Conservation (phyloP, 2,329 filamentous ascomycete genomes). For the Apiospora saccharicola region DNA sequence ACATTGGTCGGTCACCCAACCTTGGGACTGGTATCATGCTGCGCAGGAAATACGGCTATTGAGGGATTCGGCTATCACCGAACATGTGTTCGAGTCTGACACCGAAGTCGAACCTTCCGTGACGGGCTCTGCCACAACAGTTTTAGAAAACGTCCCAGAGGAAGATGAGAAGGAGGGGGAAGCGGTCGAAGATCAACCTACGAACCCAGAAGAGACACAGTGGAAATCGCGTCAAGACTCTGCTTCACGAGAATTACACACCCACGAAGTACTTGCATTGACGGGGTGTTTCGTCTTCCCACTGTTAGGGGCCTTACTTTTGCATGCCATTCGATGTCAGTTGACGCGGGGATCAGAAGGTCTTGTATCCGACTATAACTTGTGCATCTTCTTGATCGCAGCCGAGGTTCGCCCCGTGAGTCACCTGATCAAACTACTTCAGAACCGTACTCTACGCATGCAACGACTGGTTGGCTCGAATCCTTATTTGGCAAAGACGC, state of each 20-base stretch:
- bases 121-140: conserved; percentile 31
- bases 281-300: conserved; percentile 82
- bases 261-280: conserved; percentile 79
- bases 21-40: conserved; percentile 84
- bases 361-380: conserved; percentile 89
- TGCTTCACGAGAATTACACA: conserved; percentile 70
- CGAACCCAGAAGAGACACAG: conserved; percentile 27
- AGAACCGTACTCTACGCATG: conserved; percentile 79
- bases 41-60: conserved; percentile 67
- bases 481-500: conserved; percentile 49
- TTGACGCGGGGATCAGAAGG: conserved; percentile 85
- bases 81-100: conserved; percentile 54
- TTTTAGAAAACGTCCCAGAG: conserved; percentile 55
- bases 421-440: conserved; percentile 82
- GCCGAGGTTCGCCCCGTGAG: conserved; percentile 85
- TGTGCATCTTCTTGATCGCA: conserved; percentile 87
- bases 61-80: conserved; percentile 53
- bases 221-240: conserved; percentile 41
- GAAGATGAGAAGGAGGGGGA: conserved; percentile 43
- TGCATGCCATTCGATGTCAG: conserved; percentile 82
- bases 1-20: conserved; percentile 89
- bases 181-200: conserved; percentile 28
- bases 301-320: conserved; percentile 78
- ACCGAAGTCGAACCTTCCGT: conserved; percentile 47
- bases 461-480: conserved; percentile 73